phyloP scores from a whole-genome alignment of 2,329 filamentous ascomycete genomes.

The Chrysosporium keratinophilum region DNA sequence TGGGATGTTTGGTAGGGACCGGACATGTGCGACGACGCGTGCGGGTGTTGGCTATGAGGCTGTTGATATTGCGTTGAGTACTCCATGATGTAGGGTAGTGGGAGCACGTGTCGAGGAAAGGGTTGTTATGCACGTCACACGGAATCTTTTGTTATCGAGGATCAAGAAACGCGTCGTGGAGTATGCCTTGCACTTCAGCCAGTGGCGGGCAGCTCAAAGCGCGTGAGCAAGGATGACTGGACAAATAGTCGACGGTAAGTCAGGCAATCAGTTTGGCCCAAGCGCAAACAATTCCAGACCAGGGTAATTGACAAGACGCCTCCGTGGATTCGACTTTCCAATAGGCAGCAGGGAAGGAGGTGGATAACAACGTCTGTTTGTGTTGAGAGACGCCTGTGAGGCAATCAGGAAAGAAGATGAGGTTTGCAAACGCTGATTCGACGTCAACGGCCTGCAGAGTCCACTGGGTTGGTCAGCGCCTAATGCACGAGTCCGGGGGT shows the following conservation, averaged over 20 bases:
- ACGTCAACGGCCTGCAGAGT: constrained; percentile 32
- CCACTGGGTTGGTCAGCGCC: constrained; percentile 34
- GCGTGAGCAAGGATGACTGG: constrained; percentile 2
- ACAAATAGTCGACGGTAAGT: background rate
- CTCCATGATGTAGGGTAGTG: constrained; percentile 45
- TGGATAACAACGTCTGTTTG: constrained; percentile 9
- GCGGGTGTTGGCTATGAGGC: constrained; percentile 52
- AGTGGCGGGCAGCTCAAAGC: constrained; percentile 13
- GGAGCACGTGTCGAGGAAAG: background rate
- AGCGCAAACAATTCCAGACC: constrained; percentile 1
- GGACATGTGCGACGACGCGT: constrained; percentile 48
- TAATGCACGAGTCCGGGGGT: constrained; percentile 28
- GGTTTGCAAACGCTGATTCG: constrained; percentile 34
- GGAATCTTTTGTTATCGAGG: background rate
- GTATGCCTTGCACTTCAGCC: constrained; percentile 4
- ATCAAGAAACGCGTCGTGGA: constrained; percentile 9
- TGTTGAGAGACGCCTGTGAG: constrained; percentile 16
- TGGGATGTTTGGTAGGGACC: constrained; percentile 54
- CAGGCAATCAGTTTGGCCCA: constrained; percentile 1
- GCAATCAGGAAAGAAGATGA: constrained; percentile 16
- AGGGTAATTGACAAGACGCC: background rate
- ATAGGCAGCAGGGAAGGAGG: constrained; percentile 15
- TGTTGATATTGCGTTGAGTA: constrained; percentile 64
- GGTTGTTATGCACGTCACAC: constrained; percentile 6
- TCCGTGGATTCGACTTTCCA: constrained; percentile 15